Evolutionary conservation across 176 grass and related monocot genomes (phyloP).

Genomic region (Raddia distichophylla): DNA sequence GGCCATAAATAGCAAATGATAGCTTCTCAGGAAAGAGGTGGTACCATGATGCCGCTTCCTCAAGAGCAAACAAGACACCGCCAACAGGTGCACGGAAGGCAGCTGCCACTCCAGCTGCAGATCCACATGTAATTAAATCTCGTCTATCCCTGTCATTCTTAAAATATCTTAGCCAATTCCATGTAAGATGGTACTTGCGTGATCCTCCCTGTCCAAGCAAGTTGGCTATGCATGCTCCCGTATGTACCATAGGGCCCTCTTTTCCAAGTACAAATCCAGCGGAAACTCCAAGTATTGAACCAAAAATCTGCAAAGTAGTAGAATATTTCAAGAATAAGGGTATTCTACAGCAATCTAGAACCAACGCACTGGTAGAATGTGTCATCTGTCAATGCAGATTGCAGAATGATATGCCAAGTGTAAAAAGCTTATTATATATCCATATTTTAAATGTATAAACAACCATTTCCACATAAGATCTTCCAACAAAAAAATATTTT

Average conservation of each 20-base stretch:
- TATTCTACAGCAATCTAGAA: slow-evolving; percentile 20
- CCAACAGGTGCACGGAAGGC: slow-evolving; percentile 92
- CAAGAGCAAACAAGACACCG: slow-evolving; percentile 89
- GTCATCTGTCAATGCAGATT: neutral
- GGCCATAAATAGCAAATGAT: neutral
- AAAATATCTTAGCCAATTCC: slow-evolving; percentile 81
- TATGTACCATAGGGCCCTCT: slow-evolving; percentile 98
- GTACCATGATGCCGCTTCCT: slow-evolving; percentile 94
- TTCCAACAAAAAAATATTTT: slow-evolving; percentile 17
- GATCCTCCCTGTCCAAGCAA: slow-evolving; percentile 89
- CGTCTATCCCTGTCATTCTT: slow-evolving; percentile 87
- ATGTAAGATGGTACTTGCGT: slow-evolving; percentile 77
- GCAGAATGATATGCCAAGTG: neutral
- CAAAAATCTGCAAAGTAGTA: slow-evolving; percentile 70
- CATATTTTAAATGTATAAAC: slow-evolving; percentile 1
- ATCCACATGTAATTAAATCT: slow-evolving; percentile 88
- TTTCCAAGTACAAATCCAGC: slow-evolving; percentile 89
- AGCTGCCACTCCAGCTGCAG: slow-evolving; percentile 82
- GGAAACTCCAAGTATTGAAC: slow-evolving; percentile 80
- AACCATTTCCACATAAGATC: slow-evolving; percentile 25
- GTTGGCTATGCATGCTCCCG: slow-evolving; percentile 87
- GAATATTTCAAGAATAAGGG: neutral
- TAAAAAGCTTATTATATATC: slow-evolving; percentile 3
- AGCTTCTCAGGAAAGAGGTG: slow-evolving; percentile 32
- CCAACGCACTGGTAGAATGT: slow-evolving; percentile 18